A percentile compares a stretch with the other conserved stretches of the same genome.
These are phyloP conservation scores for Ramularia collo-cygni DNA, from an alignment of 2,329 filamentous ascomycete genomes.

Conservation along the genomic window DNA sequence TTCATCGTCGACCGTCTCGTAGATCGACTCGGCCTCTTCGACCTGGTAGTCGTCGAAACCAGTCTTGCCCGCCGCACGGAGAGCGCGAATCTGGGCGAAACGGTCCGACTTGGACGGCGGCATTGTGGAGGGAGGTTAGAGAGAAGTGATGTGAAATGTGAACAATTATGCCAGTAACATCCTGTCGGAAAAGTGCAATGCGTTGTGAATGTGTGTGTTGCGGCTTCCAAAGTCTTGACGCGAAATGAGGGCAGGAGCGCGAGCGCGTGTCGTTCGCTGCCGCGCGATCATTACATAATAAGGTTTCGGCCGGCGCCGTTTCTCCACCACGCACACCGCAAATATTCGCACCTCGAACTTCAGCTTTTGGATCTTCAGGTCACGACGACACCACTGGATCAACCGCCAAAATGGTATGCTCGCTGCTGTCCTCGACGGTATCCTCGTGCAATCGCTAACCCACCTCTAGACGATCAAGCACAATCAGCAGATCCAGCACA, in stretches of 20 bases:
- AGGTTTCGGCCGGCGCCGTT: background rate
- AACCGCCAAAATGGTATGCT: slow-evolving; percentile 16
- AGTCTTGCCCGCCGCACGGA: slow-evolving; percentile 86
- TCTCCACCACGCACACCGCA: slow-evolving; percentile 1
- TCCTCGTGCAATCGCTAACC: too few species aligned
- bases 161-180: background rate
- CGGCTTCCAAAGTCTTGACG: background rate
- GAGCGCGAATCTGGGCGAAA: slow-evolving; percentile 70
- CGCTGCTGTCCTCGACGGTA: too few species aligned
- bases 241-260: background rate
- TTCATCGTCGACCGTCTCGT: slow-evolving; percentile 95
- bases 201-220: too few species aligned
- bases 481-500: slow-evolving; percentile 97
- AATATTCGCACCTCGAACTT: slow-evolving; percentile 1
- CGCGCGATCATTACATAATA: background rate
- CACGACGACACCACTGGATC: slow-evolving; percentile 13
- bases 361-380: slow-evolving; percentile 12
- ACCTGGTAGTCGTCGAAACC: slow-evolving; percentile 81
- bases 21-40: slow-evolving; percentile 74
- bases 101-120: slow-evolving; percentile 27
- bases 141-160: too few species aligned
- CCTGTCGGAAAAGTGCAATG: background rate
- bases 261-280: background rate
- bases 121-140: slow-evolving; percentile 17
- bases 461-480: slow-evolving; percentile 80